phyloP scores from a whole-genome alignment of 106 monocot genomes.

The Allium cepa region DNA sequence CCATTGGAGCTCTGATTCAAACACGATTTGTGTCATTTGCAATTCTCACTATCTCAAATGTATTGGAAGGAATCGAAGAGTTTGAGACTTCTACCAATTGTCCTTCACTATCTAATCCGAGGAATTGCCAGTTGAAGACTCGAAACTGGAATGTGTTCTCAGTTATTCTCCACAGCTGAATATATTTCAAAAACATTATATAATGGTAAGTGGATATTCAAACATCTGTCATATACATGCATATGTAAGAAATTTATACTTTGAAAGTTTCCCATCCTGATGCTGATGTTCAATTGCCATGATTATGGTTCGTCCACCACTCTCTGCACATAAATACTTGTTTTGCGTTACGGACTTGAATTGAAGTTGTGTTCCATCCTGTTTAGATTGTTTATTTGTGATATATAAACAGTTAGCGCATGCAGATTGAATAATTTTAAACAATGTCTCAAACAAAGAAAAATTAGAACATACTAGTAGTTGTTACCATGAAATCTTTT shows the following conservation, averaged over 20 bases:
- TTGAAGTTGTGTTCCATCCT: conserved; percentile 43
- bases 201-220: too few species aligned
- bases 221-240: too few species aligned
- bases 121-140: conserved; percentile 54
- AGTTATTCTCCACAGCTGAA: conserved; percentile 57
- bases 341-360: conserved; percentile 29
- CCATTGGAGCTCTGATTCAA: conserved; percentile 65
- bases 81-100: conserved; percentile 23
- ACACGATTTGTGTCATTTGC: conserved; percentile 53
- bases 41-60: conserved; percentile 47
- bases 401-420: too few species aligned
- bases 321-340: conserved; percentile 22
- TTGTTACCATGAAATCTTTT: conserved; percentile 59
- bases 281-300: conserved; percentile 22
- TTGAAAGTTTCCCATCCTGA: conserved; percentile 43
- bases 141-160: conserved; percentile 57
- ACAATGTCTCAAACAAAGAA: too few species aligned
- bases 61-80: conserved; percentile 34
- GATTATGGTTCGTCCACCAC: conserved; percentile 27
- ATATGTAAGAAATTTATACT: background rate
- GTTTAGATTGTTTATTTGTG: background rate
- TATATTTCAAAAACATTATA: too few species aligned
- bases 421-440: too few species aligned
- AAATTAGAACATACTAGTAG: too few species aligned
- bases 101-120: conserved; percentile 34